These are phyloP conservation scores for Raddia distichophylla DNA, from an alignment of 176 grass and related monocot genomes.

Conservation along the genomic window DNA sequence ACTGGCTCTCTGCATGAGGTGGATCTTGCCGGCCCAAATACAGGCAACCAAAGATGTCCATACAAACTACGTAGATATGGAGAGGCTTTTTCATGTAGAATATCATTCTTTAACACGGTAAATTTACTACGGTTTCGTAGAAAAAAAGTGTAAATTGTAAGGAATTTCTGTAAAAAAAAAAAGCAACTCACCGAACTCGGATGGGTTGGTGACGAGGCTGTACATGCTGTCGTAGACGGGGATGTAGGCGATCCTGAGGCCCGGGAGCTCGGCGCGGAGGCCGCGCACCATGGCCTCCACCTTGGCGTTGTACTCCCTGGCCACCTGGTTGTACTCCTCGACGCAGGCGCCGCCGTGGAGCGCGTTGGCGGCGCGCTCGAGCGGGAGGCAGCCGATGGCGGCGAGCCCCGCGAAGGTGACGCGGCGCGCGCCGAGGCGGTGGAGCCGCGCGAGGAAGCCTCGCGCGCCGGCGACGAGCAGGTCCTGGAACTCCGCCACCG, in stretches of 20 bases:
- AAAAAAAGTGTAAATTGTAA: too few species aligned
- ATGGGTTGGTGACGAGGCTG: slow-evolving; percentile 48
- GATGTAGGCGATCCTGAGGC: slow-evolving; percentile 47
- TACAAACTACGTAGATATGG: too few species aligned
- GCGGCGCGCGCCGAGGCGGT: slow-evolving; percentile 56
- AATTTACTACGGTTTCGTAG: too few species aligned
- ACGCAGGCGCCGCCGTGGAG: slow-evolving; percentile 51
- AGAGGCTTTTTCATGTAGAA: too few species aligned
- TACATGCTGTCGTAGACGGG: slow-evolving; percentile 58
- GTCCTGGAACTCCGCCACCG: slow-evolving; percentile 42
- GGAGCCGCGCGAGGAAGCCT: slow-evolving; percentile 42
- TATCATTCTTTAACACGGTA: too few species aligned
- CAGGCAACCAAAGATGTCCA: too few species aligned
- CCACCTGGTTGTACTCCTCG: slow-evolving; percentile 64
- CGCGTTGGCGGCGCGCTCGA: slow-evolving; percentile 57
- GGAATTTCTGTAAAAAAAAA: too few species aligned
- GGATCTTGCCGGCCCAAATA: too few species aligned
- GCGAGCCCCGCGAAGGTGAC: slow-evolving; percentile 53
- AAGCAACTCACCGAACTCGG: slow-evolving; percentile 52
- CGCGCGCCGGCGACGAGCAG: slow-evolving; percentile 52
- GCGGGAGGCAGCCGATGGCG: slow-evolving; percentile 67
- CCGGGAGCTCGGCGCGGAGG: slow-evolving; percentile 41
- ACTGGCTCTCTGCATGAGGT: too few species aligned
- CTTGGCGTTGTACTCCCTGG: slow-evolving; percentile 62
- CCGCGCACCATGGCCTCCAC: slow-evolving; percentile 43